Evolutionary conservation across 1,139 yeast species (phyloP), one percentile per base, ranked within the genome.

Genomic region (Yamadazyma spencermartinsiae): DNA sequence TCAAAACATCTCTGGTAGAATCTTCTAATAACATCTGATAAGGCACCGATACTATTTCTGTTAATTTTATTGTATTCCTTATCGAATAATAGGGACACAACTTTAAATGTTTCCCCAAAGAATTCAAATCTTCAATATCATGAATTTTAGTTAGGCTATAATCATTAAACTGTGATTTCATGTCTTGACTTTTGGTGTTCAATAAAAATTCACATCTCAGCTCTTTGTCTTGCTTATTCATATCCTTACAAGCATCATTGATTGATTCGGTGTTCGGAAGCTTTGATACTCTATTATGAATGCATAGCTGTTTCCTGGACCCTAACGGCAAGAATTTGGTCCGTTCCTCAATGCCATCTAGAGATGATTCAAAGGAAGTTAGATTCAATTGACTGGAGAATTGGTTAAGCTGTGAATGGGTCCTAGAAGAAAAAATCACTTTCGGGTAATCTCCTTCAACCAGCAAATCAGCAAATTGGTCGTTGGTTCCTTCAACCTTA

Each of bases 341-440:
- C 41, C 79, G 60, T 34, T 68, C 72, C 1, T 57, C 48, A 0
- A 65, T 39, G 1, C 65, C 69, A 8, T 58, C 63, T 43, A 79
- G 66, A 0, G 89, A 76, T 0, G 95, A 74, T 1, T 86, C 83
- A 44, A 88, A 84, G 0, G 60, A 45, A 0, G 95, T 80, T 25
- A 85, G 55, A 28, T 70, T 60, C 35, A 90, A 61, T 50, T 92
- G 97, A 16, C 79, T 76, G 0, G 90, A 79, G 55, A 90, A 86
- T 53, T 90, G 98, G 35, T 73, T 73, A 39, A 90, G 64, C 55
- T 90, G 98, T 0, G 97, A 87, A 54, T 90, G 98, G 0, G 98
- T 90, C 58, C 98, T 68, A 1, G 97, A 88, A 0, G 95, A 74
- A 54, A 82, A 89, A 48, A 64, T 77, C 0, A 69, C 62, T 49